A percentile compares a stretch with the other conserved stretches of the same genome.
phyloP scores from a whole-genome alignment of 176 grass and related monocot genomes.

The Triticum monococcum region DNA sequence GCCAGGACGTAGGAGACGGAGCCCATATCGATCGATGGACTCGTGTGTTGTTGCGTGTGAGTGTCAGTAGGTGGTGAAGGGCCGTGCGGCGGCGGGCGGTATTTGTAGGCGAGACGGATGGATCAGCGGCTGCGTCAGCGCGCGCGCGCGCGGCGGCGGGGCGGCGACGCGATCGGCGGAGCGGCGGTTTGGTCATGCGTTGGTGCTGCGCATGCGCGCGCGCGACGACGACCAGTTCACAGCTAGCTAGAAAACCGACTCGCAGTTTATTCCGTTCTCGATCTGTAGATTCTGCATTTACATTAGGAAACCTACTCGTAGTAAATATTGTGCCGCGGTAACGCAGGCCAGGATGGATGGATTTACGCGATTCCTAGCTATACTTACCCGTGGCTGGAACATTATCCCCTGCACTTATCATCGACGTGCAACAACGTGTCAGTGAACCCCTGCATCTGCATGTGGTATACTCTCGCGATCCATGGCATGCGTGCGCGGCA shows the following conservation, averaged over 20 bases:
- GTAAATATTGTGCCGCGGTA: too few relatives aligned
- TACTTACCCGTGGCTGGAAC: too few relatives aligned
- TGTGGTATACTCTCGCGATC: too few relatives aligned
- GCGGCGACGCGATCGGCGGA: background rate
- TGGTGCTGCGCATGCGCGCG: background rate
- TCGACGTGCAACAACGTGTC: too few relatives aligned
- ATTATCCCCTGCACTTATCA: too few relatives aligned
- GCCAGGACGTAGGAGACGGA: background rate
- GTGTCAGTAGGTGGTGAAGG: background rate
- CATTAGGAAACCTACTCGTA: background rate
- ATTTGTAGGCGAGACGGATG: constrained; percentile 1
- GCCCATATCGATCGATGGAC: background rate
- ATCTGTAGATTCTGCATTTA: background rate
- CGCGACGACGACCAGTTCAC: background rate
- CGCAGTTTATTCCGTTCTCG: background rate
- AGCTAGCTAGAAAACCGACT: too few relatives aligned
- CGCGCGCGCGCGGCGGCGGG: background rate
- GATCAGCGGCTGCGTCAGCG: background rate
- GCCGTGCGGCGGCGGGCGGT: background rate
- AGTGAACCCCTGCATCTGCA: too few relatives aligned
- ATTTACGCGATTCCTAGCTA: too few relatives aligned
- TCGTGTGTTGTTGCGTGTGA: background rate
- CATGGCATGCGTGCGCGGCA: too few relatives aligned
- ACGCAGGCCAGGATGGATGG: too few relatives aligned
- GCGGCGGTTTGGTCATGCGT: constrained; percentile 7